These are phyloP conservation scores for Mortierella sp. DNA, from an alignment of 371 early-diverging fungal species.

Conservation along the genomic window DNA sequence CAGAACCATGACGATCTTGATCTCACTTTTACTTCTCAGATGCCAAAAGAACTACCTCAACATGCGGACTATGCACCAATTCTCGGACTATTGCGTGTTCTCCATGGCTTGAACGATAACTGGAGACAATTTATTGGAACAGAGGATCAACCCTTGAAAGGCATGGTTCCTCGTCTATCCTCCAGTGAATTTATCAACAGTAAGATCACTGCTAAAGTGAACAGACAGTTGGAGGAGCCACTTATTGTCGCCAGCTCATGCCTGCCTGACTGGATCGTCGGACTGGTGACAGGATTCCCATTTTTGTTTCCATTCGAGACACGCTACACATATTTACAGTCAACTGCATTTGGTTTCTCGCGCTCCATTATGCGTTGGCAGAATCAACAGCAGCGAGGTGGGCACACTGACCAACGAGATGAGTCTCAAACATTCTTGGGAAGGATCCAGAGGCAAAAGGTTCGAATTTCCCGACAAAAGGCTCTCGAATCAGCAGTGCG, in stretches of 20 bases:
- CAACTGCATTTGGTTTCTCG: constrained; percentile 88
- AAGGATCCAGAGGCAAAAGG: constrained; percentile 82
- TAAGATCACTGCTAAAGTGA: constrained; percentile 86
- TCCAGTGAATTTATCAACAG: constrained; percentile 78
- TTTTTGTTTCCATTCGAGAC: constrained; percentile 91
- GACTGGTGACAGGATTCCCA: constrained; percentile 74
- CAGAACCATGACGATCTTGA: constrained; percentile 39
- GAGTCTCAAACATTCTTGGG: constrained; percentile 65
- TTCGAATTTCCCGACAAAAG: constrained; percentile 80
- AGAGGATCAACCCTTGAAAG: constrained; percentile 35
- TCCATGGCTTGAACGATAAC: constrained; percentile 62
- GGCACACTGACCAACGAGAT: constrained; percentile 34
- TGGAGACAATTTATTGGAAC: constrained; percentile 66
- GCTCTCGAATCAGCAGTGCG: constrained; percentile 86
- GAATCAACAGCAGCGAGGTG: constrained; percentile 41
- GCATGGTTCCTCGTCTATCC: constrained; percentile 52
- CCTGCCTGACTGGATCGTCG: constrained; percentile 83
- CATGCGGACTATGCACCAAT: constrained; percentile 59
- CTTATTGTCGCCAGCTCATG: constrained; percentile 87
- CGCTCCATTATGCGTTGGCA: constrained; percentile 71
- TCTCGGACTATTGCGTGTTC: constrained; percentile 66
- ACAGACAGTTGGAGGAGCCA: constrained; percentile 89
- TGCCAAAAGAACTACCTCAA: constrained; percentile 41
- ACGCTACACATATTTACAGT: constrained; percentile 82
- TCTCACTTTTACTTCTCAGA: constrained; percentile 37